These are phyloP conservation scores for Lodderomyces beijingensis DNA, from an alignment of 1,139 yeast genomes.

Conservation along the genomic window DNA sequence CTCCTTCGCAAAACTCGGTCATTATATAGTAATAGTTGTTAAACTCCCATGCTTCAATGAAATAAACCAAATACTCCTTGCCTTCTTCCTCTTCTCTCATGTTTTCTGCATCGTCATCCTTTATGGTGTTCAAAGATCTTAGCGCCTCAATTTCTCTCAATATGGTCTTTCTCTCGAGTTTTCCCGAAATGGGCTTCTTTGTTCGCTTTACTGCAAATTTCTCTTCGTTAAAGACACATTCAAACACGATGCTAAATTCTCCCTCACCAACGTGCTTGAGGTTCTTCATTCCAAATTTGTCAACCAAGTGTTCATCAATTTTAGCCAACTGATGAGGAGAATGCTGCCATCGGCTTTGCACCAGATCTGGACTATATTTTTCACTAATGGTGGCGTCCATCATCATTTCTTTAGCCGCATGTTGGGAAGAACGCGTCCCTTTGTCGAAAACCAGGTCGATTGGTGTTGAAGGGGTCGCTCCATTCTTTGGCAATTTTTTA, in stretches of 20 bases:
- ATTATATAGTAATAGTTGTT: constrained; percentile 75
- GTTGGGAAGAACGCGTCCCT: not conserved
- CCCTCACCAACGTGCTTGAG: constrained; percentile 77
- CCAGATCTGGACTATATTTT: constrained; percentile 2
- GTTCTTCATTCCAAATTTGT: constrained; percentile 61
- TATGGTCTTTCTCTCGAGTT: constrained; percentile 34
- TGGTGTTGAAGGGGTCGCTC: constrained; percentile 30
- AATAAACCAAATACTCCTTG: constrained; percentile 71
- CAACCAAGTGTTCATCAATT: constrained; percentile 56
- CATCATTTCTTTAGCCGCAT: not conserved
- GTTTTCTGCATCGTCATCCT: constrained; percentile 32
- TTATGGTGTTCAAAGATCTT: constrained; percentile 37
- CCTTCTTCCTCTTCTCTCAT: constrained; percentile 64
- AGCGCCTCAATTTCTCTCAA: constrained; percentile 42
- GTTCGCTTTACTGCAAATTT: constrained; percentile 86
- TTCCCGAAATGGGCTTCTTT: constrained; percentile 48
- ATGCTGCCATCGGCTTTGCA: constrained; percentile 2
- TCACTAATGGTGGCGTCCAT: constrained; percentile 8
- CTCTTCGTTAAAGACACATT: constrained; percentile 59
- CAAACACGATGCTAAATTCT: constrained; percentile 84
- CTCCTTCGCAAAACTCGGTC: constrained; percentile 96
- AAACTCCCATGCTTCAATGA: constrained; percentile 84
- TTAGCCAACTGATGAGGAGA: constrained; percentile 17
- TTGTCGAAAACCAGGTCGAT: constrained; percentile 12
- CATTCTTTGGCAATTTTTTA: constrained; percentile 1